These are phyloP conservation scores for Panicum miliaceum DNA, from an alignment of 176 grass and related monocot species.

Conservation along the genomic window DNA sequence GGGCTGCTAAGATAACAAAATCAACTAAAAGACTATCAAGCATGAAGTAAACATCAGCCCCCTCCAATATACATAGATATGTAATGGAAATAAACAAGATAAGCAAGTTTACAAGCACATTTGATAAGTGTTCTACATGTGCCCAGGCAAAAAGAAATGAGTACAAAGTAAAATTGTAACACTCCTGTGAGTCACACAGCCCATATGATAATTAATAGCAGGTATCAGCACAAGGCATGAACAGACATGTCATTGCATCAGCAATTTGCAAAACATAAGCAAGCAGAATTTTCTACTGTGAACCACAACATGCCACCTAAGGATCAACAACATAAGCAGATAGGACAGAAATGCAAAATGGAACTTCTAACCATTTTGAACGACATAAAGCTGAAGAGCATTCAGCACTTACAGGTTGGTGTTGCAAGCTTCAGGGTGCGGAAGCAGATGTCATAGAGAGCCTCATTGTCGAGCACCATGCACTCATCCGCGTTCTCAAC, in stretches of 20 bases:
- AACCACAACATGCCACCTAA: background rate
- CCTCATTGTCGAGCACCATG: conserved; percentile 88
- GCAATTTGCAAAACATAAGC: background rate
- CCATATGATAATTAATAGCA: background rate
- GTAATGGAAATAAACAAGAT: background rate
- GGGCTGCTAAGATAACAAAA: background rate
- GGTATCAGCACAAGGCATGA: background rate
- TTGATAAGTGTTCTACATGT: background rate
- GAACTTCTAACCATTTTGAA: background rate
- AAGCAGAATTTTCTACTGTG: background rate
- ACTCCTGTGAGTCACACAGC: background rate
- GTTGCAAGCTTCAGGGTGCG: conserved; percentile 77
- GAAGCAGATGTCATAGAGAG: conserved; percentile 92
- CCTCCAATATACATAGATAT: background rate
- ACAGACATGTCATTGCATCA: background rate
- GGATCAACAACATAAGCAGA: background rate
- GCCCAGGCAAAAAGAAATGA: background rate
- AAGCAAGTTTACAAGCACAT: background rate
- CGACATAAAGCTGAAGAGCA: background rate
- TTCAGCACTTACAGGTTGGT: conserved; percentile 64
- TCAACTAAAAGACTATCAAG: background rate
- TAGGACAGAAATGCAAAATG: background rate
- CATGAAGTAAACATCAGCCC: background rate
- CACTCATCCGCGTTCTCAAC: conserved; percentile 90
- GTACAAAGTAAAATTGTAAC: background rate